Percentiles rank a stretch among this genome's conserved stretches.
Evolutionary conservation across 345 rosid genomes (phyloP).

Genomic region (Leavenworthia alabamica): DNA sequence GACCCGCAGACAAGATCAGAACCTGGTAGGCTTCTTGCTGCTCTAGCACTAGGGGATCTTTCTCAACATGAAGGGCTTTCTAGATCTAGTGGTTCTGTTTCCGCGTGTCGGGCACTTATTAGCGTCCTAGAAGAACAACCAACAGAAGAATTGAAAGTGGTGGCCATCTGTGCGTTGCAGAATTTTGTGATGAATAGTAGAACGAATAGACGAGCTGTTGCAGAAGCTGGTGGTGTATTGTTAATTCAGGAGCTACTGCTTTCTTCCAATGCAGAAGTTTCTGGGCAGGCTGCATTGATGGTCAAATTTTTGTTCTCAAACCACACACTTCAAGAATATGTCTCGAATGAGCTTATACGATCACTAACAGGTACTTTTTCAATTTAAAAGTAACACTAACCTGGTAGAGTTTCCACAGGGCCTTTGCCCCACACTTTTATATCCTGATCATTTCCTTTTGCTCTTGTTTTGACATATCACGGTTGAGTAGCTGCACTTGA

Average conservation of each 20-base stretch:
- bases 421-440: neutral
- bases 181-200: conserved; percentile 87
- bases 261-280: conserved; percentile 59
- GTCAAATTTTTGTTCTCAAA: conserved; percentile 72
- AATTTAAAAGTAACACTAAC: neutral
- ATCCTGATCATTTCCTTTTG: neutral
- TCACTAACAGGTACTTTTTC: conserved; percentile 60
- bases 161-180: conserved; percentile 88
- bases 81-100: conserved; percentile 73
- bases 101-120: conserved; percentile 80
- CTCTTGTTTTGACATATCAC: neutral
- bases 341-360: conserved; percentile 80
- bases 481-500: conserved; percentile 74
- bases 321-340: conserved; percentile 89
- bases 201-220: conserved; percentile 85
- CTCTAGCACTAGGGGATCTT: conserved; percentile 80
- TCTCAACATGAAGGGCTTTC: conserved; percentile 86
- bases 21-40: conserved; percentile 74
- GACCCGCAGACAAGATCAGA: conserved; percentile 89
- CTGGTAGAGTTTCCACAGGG: neutral
- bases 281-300: conserved; percentile 82
- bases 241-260: conserved; percentile 69
- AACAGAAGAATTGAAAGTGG: conserved; percentile 85
- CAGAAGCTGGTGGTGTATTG: conserved; percentile 91
- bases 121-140: conserved; percentile 85